Evolutionary conservation across 176 grass and related monocot genomes (phyloP).

Genomic region (Rhynchospora breviuscula): DNA sequence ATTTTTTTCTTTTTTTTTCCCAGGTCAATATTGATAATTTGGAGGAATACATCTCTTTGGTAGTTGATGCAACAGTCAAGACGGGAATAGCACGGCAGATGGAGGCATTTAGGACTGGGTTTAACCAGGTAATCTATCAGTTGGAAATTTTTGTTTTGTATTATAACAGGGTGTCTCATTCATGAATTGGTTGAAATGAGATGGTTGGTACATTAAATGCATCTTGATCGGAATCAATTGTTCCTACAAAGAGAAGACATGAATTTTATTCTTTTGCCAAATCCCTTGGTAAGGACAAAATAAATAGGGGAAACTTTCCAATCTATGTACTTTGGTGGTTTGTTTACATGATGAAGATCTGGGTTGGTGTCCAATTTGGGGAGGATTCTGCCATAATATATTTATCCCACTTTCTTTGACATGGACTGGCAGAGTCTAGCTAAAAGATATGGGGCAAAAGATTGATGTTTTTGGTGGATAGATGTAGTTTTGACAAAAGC

Average conservation of each 20-base stretch:
- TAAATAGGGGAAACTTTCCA: background rate
- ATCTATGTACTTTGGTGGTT: background rate
- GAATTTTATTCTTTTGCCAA: background rate
- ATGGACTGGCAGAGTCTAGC: background rate
- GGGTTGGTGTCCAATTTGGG: background rate
- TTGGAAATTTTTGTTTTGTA: conserved; percentile 8
- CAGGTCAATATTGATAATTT: conserved; percentile 76
- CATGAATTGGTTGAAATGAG: background rate
- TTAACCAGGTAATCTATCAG: conserved; percentile 58
- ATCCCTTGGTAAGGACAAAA: background rate
- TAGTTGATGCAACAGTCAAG: conserved; percentile 67
- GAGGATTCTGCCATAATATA: background rate
- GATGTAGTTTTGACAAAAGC: background rate
- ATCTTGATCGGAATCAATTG: background rate
- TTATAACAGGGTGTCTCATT: background rate
- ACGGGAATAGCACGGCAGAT: conserved; percentile 61
- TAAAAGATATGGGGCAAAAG: background rate
- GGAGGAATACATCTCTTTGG: conserved; percentile 75
- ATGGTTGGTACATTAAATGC: background rate
- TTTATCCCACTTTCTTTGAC: background rate
- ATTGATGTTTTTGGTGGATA: background rate
- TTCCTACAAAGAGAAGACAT: background rate
- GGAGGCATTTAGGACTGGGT: conserved; percentile 72
- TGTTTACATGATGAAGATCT: background rate
- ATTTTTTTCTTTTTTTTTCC: conserved; percentile 21